A percentile compares a stretch with the other conserved stretches of the same genome.
phyloP scores from a whole-genome alignment of 176 grass and related monocot genomes.

The Themeda triandra region DNA sequence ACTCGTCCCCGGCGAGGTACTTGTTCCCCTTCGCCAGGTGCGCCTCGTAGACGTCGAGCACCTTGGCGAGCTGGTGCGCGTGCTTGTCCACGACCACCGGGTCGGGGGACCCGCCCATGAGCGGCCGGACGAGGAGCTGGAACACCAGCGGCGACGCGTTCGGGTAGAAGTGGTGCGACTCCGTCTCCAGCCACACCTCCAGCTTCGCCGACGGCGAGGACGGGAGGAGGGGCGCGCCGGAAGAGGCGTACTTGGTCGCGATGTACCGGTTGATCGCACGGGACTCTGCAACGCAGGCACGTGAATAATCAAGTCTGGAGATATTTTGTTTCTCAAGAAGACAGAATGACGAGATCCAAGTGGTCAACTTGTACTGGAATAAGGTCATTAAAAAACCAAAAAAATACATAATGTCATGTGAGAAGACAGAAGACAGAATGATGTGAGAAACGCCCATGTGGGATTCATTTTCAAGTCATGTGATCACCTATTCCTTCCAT shows the following conservation, averaged over 20 bases:
- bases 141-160: constrained; percentile 25
- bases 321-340: too few relatives aligned
- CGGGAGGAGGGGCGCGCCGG: constrained; percentile 29
- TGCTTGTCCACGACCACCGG: constrained; percentile 40
- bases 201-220: constrained; percentile 30
- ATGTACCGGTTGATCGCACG: constrained; percentile 76
- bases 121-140: constrained; percentile 56
- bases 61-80: constrained; percentile 29
- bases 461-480: too few relatives aligned
- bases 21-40: constrained; percentile 50
- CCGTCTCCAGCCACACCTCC: constrained; percentile 76
- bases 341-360: too few relatives aligned
- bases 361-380: too few relatives aligned
- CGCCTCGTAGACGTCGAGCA: constrained; percentile 81
- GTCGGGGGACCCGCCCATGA: constrained; percentile 45
- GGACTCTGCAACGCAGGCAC: constrained; percentile 78
- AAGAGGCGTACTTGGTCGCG: constrained; percentile 59
- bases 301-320: too few relatives aligned
- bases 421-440: too few relatives aligned
- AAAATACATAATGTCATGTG: too few relatives aligned
- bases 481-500: too few relatives aligned
- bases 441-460: too few relatives aligned
- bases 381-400: too few relatives aligned
- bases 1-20: constrained; percentile 70
- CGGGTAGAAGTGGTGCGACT: constrained; percentile 67